Conservation (phyloP, 495 filamentous ascomycete species). For the Daldinia concentrica region DNA sequence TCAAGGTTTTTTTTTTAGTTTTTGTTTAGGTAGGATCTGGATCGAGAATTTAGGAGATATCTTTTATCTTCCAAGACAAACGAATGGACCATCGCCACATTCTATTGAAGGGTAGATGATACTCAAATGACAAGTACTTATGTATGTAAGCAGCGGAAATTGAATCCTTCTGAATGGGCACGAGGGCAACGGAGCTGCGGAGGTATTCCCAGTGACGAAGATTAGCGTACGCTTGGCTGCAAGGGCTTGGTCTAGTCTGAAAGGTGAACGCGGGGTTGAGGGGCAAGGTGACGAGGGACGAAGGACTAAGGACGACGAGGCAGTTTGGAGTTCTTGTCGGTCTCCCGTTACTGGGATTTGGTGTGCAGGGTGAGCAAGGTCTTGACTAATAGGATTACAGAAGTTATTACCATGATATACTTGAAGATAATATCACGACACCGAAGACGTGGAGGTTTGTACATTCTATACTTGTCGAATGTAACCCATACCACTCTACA, state of each 20-base stretch:
- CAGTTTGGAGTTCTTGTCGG: constrained; percentile 3
- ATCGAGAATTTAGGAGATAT: constrained; percentile 9
- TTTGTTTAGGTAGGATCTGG: neutral
- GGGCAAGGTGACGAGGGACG: constrained; percentile 17
- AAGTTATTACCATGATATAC: constrained; percentile 8
- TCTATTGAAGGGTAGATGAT: constrained; percentile 2
- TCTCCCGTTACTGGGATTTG: constrained; percentile 27
- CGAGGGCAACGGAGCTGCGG: constrained; percentile 41
- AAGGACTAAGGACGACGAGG: neutral
- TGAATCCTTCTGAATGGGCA: constrained; percentile 25
- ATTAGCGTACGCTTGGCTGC: constrained; percentile 36
- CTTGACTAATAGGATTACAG: constrained; percentile 35
- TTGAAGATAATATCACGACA: constrained; percentile 27
- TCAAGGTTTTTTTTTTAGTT: neutral
- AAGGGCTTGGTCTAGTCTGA: constrained; percentile 18
- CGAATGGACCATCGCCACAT: neutral
- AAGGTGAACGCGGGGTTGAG: constrained; percentile 36
- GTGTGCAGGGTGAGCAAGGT: constrained; percentile 10
- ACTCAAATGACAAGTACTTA: constrained; percentile 4
- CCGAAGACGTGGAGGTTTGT: constrained; percentile 14
- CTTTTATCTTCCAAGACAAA: constrained; percentile 11
- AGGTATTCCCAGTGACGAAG: constrained; percentile 30
- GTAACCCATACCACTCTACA: constrained; percentile 15
- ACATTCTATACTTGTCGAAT: constrained; percentile 18
- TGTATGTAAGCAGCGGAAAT: constrained; percentile 8